Evolutionary conservation across 1,139 yeast species (phyloP), one percentile per base, ranked within the genome.

Genomic region (Taiozyma sp.): DNA sequence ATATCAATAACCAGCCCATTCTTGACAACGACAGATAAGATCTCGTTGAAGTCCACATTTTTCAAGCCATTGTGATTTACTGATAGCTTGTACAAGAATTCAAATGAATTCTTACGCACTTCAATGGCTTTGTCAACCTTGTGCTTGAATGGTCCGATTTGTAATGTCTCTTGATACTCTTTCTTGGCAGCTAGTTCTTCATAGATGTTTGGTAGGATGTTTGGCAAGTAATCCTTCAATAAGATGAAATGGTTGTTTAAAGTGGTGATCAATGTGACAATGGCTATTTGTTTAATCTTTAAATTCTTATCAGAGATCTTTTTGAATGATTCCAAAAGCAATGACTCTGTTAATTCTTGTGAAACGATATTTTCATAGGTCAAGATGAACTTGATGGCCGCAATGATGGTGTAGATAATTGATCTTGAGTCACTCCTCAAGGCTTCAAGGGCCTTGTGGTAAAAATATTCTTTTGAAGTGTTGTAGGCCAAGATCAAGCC

Each of bases 61-160:
- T 49, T 55, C 45, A 60, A 44, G 9, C 54, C 44, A n/a, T 49
- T 48, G 39, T 59, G 63, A 47, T 57, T 60, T 48, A 61, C 48
- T 51, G 73, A 60, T 48, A 87, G 67, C 7, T 88, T 76, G 64
- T 84, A 84, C 46, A 88, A 70, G 34, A 85, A 71, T 63, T 89
- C 96, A 65, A 84, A 87, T 10, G 88, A 76, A 47, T 87, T 76
- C 64, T 87, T 87, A 51, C 97, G 75, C 52, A 84, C 79, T 55
- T 83, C 91, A 46, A 87, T 71, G 0, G 93, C 96, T 60, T 85
- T 87, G 63, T 89, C 97, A 45, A 87, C 79, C 54, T 83, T 83
- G 63, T 87, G 92, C 62, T 87, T 87, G 72, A 87, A 88, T 0
- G 96, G 96, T 0, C 97, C 97, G 83, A 90, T 87, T 46, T 85